Conservation (phyloP, 1,139 yeast genomes). For the Taphrina communis region DNA sequence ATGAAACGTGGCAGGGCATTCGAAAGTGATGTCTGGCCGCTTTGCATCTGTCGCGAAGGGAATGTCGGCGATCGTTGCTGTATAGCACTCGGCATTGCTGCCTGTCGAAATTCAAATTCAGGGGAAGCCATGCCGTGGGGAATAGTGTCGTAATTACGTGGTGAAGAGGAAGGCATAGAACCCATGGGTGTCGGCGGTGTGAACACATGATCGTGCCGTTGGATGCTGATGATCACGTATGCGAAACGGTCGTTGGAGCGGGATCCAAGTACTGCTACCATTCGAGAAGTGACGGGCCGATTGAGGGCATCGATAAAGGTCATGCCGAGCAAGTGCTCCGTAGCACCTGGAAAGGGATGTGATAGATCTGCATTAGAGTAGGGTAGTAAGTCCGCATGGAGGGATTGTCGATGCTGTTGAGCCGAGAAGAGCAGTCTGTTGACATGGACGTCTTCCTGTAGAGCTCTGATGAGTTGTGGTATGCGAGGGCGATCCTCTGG, state of each 20-base stretch:
- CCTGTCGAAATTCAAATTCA: conserved; percentile 5
- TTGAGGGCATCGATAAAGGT: conserved; percentile 26
- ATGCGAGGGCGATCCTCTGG: conserved; percentile 17
- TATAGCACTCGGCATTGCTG: conserved; percentile 1
- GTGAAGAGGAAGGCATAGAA: conserved; percentile 5
- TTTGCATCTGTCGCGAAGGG: neutral
- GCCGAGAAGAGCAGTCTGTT: conserved; percentile 20
- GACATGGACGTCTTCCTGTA: conserved; percentile 15
- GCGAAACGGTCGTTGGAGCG: conserved; percentile 31
- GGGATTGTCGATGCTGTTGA: conserved; percentile 16
- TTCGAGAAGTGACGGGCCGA: conserved; percentile 18
- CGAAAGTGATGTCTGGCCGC: neutral
- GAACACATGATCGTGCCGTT: conserved; percentile 16
- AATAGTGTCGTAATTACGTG: conserved; percentile 2
- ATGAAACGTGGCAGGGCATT: conserved; percentile 6
- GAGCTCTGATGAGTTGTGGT: conserved; percentile 14
- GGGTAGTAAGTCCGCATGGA: conserved; percentile 10
- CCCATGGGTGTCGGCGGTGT: conserved; percentile 19
- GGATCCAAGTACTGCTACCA: conserved; percentile 25
- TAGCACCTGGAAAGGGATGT: conserved; percentile 29
- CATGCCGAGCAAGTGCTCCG: conserved; percentile 17
- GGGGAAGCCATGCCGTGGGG: conserved; percentile 14
- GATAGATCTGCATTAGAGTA: conserved; percentile 22
- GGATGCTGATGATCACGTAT: conserved; percentile 27
- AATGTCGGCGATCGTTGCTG: conserved; percentile 23